Conservation (phyloP, 345 rosid species). For the Arabis hirsuta region DNA sequence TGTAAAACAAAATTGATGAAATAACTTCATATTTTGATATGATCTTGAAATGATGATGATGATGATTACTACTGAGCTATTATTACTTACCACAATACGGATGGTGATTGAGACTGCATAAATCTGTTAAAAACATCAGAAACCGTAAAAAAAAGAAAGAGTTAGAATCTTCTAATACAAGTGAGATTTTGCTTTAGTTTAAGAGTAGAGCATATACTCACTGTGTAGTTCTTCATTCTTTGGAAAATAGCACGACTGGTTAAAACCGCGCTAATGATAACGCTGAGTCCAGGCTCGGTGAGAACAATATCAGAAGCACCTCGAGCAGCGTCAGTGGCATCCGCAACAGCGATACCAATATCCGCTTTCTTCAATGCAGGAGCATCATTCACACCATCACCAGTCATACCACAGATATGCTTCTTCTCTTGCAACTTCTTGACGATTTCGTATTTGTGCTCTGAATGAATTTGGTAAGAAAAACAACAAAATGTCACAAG, state of each 20-base stretch:
- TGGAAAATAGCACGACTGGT: slow-evolving; percentile 92
- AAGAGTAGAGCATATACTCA: slow-evolving; percentile 37
- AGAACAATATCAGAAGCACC: slow-evolving; percentile 59
- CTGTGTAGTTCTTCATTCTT: slow-evolving; percentile 96
- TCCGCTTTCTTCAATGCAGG: slow-evolving; percentile 96
- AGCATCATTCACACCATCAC: slow-evolving; percentile 97
- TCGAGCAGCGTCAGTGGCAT: slow-evolving; percentile 92
- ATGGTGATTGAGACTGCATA: slow-evolving; percentile 97
- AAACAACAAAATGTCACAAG: neutral
- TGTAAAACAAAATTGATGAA: slow-evolving; percentile 38
- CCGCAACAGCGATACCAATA: slow-evolving; percentile 93
- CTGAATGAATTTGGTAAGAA: slow-evolving; percentile 40
- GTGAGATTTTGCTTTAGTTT: neutral
- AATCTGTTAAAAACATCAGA: slow-evolving; percentile 49
- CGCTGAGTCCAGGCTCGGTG: slow-evolving; percentile 86
- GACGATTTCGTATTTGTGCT: slow-evolving; percentile 95
- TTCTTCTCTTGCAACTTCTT: slow-evolving; percentile 85
- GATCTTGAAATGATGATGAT: too few species aligned
- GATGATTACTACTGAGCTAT: too few species aligned
- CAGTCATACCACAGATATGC: slow-evolving; percentile 94
- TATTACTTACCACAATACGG: slow-evolving; percentile 73
- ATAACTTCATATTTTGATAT: too few species aligned
- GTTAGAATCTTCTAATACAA: neutral
- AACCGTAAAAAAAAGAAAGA: neutral
- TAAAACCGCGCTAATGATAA: slow-evolving; percentile 87